These are phyloP conservation scores for Plasmodium vivax DNA, from an alignment of 169 alveolate genomes.

Conservation along the genomic window DNA sequence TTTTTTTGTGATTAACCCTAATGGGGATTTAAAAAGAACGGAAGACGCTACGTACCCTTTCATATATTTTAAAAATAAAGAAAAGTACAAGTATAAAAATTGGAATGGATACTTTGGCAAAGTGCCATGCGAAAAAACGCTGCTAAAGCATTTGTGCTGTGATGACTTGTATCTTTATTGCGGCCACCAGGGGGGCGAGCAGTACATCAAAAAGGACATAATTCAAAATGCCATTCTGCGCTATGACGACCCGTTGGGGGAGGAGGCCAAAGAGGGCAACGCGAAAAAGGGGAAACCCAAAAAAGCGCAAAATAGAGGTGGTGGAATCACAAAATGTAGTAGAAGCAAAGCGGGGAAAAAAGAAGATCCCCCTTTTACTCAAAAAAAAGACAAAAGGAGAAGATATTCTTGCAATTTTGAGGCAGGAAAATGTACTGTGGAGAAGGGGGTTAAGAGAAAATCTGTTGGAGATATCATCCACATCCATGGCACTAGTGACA, in stretches of 20 bases:
- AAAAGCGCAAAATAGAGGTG: background rate
- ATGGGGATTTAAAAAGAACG: slow-evolving; percentile 74
- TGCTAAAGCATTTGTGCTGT: slow-evolving; percentile 62
- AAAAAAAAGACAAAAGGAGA: slow-evolving; percentile 15
- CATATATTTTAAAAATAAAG: slow-evolving; percentile 66
- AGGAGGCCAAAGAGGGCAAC: background rate
- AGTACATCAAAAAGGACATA: slow-evolving; percentile 72
- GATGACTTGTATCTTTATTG: slow-evolving; percentile 80
- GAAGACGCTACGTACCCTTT: slow-evolving; percentile 74
- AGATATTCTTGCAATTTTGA: slow-evolving; percentile 2
- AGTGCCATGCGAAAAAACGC: slow-evolving; percentile 46
- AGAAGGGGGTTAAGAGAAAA: slow-evolving; percentile 36
- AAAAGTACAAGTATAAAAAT: slow-evolving; percentile 63
- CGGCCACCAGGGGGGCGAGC: slow-evolving; percentile 86
- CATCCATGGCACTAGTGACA: background rate
- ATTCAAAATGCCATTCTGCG: slow-evolving; percentile 72
- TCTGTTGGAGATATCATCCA: background rate
- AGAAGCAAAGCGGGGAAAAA: background rate
- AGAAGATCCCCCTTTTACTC: background rate
- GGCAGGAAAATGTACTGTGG: background rate
- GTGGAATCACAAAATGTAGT: background rate
- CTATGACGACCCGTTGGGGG: background rate
- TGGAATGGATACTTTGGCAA: slow-evolving; percentile 75
- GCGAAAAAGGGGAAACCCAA: background rate
- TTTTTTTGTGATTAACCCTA: slow-evolving; percentile 73